Evolutionary conservation across 2,329 filamentous ascomycete genomes (phyloP).

Genomic region (Eutypa lata): DNA sequence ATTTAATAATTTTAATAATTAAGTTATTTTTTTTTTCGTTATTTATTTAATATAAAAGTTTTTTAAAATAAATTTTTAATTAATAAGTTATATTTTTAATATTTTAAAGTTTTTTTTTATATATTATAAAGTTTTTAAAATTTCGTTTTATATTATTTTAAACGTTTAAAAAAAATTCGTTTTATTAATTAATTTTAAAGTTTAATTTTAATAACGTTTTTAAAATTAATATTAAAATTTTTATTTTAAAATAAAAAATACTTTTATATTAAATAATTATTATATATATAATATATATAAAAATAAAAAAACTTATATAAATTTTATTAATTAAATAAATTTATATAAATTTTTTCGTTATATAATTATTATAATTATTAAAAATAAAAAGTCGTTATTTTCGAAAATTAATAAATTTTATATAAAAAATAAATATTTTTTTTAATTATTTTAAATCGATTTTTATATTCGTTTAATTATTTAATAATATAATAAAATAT

Average conservation of each 20-base stretch:
- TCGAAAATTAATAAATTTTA: not conserved
- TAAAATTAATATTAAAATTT: not conserved
- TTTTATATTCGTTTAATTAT: not conserved
- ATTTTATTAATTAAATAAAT: not conserved
- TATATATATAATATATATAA: not conserved
- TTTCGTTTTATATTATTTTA: not conserved
- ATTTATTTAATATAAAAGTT: not conserved
- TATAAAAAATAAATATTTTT: not conserved
- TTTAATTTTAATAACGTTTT: not conserved
- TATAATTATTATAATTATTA: not conserved
- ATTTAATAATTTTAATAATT: not conserved
- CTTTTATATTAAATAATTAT: no score
- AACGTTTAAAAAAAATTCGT: not conserved
- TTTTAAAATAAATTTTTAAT: not conserved
- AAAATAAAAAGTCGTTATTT: not conserved
- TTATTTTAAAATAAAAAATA: not conserved
- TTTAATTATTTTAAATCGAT: not conserved
- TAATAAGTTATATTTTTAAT: not conserved
- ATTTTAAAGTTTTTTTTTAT: no score
- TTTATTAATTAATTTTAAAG: not conserved
- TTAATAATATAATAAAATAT: not conserved
- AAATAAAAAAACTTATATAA: not conserved
- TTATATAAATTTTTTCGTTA: not conserved
- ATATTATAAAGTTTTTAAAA: not conserved
- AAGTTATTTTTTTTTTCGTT: not conserved